These are phyloP conservation scores for Salpingoeca rosetta DNA, from an alignment of 78 protist species.

Conservation along the genomic window DNA sequence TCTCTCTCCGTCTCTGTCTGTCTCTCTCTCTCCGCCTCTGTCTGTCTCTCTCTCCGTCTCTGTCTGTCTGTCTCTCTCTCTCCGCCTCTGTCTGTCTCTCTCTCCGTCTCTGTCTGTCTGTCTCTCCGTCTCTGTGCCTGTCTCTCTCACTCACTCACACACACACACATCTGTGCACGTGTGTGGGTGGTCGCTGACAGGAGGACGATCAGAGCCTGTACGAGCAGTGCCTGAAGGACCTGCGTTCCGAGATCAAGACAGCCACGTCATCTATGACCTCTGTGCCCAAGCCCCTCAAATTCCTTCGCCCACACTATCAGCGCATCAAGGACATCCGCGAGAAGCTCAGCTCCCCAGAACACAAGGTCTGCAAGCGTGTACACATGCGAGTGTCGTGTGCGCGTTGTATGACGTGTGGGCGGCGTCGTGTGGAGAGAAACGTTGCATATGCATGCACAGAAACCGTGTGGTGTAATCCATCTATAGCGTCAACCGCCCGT, in stretches of 20 bases:
- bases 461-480: neutral
- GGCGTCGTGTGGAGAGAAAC: no score
- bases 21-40: neutral
- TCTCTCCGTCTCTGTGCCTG: neutral
- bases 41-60: neutral
- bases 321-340: slow-evolving; percentile 30
- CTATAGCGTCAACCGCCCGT: neutral
- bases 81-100: neutral
- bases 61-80: neutral
- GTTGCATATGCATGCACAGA: no score
- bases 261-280: slow-evolving; percentile 88
- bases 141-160: neutral
- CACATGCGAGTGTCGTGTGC: no score
- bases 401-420: no score
- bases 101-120: neutral
- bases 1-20: neutral
- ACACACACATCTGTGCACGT: neutral
- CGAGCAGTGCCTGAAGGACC: slow-evolving; percentile 31
- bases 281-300: slow-evolving; percentile 97
- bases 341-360: neutral
- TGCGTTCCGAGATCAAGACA: slow-evolving; percentile 58
- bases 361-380: slow-evolving; percentile 50
- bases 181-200: neutral
- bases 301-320: slow-evolving; percentile 72
- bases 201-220: slow-evolving; percentile 34